Conservation (phyloP, 495 filamentous ascomycete genomes). For the Tuber brumale region DNA sequence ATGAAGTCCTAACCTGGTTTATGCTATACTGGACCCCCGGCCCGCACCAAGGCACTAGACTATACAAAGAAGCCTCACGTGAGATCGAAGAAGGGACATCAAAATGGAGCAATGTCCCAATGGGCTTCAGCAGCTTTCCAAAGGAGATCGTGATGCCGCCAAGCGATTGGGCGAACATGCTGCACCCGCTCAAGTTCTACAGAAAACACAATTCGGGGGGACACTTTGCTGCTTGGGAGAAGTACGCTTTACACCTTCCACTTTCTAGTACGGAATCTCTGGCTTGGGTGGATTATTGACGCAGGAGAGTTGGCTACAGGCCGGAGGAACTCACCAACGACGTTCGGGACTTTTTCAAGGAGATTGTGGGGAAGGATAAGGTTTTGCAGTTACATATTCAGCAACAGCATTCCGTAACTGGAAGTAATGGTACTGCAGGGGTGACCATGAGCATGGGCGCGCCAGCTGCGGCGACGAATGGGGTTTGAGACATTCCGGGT, state of each 20-base stretch:
- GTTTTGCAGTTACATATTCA: background rate
- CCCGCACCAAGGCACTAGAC: constrained; percentile 52
- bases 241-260: constrained; percentile 39
- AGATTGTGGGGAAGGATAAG: constrained; percentile 2
- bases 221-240: constrained; percentile 60
- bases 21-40: constrained; percentile 61
- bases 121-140: constrained; percentile 52
- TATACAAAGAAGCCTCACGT: constrained; percentile 53
- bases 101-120: constrained; percentile 24
- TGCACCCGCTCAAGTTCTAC: constrained; percentile 53
- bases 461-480: background rate
- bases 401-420: background rate
- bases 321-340: background rate
- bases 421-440: background rate
- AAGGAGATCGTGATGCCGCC: constrained; percentile 51
- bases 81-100: constrained; percentile 21
- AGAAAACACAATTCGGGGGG: constrained; percentile 50
- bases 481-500: background rate
- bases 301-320: constrained; percentile 21
- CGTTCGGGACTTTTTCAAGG: background rate
- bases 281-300: background rate
- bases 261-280: background rate
- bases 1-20: constrained; percentile 61
- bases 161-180: constrained; percentile 5
- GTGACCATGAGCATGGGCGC: background rate